Evolutionary conservation across 2,329 filamentous ascomycete genomes (phyloP).

Genomic region (Trichophyton schoenleinii): DNA sequence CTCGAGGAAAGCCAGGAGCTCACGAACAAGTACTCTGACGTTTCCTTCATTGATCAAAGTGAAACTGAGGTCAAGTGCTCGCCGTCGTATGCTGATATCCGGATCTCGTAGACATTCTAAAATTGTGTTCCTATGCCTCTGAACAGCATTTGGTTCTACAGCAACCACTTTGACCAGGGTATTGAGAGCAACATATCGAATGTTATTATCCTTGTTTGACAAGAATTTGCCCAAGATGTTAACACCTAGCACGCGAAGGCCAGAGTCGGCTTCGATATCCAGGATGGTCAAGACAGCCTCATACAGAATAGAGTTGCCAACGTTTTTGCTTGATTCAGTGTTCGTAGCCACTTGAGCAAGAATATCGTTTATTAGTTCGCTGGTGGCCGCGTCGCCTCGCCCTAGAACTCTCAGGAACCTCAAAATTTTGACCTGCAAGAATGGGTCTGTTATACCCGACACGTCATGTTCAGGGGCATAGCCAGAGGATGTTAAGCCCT

Average conservation of each 20-base stretch:
- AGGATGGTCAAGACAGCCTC: constrained; percentile 94
- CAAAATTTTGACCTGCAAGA: constrained; percentile 92
- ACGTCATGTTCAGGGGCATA: constrained; percentile 98
- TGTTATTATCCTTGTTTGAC: constrained; percentile 98
- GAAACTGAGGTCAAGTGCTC: constrained; percentile 94
- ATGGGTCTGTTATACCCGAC: constrained; percentile 93
- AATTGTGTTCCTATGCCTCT: constrained; percentile 93
- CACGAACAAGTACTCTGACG: constrained; percentile 81
- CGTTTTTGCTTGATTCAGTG: constrained; percentile 95
- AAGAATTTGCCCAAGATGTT: constrained; percentile 98
- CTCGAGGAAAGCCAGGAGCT: constrained; percentile 87
- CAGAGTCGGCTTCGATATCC: constrained; percentile 95
- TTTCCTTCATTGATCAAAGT: constrained; percentile 96
- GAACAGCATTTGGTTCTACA: constrained; percentile 93
- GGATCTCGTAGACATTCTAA: constrained; percentile 91
- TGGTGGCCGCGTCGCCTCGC: constrained; percentile 72
- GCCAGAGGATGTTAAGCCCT: constrained; percentile 82
- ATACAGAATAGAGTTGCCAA: constrained; percentile 95
- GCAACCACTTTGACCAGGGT: constrained; percentile 96
- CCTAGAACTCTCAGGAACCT: constrained; percentile 74
- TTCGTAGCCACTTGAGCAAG: constrained; percentile 95
- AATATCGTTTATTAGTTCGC: constrained; percentile 97
- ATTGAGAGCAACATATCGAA: constrained; percentile 93
- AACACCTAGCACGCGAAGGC: constrained; percentile 82
- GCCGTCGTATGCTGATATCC: constrained; percentile 90